These are phyloP conservation scores for Nitzschia sp. DNA, from an alignment of 108 stramenopile species.

Conservation along the genomic window DNA sequence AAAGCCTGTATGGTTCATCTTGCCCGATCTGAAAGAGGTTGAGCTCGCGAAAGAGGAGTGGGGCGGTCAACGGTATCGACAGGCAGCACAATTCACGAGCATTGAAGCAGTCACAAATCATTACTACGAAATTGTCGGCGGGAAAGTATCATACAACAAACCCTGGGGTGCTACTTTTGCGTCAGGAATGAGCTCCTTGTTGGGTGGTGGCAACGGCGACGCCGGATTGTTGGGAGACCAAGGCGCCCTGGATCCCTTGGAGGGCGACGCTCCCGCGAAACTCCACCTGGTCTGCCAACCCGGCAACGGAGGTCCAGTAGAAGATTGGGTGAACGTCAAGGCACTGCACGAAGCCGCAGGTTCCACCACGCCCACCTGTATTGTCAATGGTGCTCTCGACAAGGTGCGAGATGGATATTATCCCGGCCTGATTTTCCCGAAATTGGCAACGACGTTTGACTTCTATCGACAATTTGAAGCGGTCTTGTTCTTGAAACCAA, in stretches of 20 bases:
- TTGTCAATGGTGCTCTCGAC: slow-evolving; percentile 88
- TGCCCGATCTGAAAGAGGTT: slow-evolving; percentile 84
- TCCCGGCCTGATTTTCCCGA: slow-evolving; percentile 77
- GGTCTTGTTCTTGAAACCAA: slow-evolving; percentile 66
- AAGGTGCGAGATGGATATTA: slow-evolving; percentile 87
- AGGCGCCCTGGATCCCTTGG: slow-evolving; percentile 52
- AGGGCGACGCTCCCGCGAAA: slow-evolving; percentile 25
- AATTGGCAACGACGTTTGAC: slow-evolving; percentile 70
- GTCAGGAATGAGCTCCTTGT: slow-evolving; percentile 48
- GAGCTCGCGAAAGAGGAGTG: slow-evolving; percentile 76
- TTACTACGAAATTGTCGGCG: slow-evolving; percentile 9
- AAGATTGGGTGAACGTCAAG: slow-evolving; percentile 90
- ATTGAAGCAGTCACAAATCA: slow-evolving; percentile 72
- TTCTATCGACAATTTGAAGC: slow-evolving; percentile 73
- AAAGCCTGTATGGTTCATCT: slow-evolving; percentile 58
- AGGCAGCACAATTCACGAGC: slow-evolving; percentile 66
- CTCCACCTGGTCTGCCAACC: slow-evolving; percentile 75
- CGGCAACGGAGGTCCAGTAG: slow-evolving; percentile 87
- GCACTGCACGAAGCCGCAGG: slow-evolving; percentile 37
- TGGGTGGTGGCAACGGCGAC: slow-evolving; percentile 60
- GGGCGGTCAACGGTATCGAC: slow-evolving; percentile 61
- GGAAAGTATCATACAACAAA: slow-evolving; percentile 40
- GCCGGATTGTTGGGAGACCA: slow-evolving; percentile 71
- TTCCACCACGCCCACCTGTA: slow-evolving; percentile 29
- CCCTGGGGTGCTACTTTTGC: slow-evolving; percentile 83